These are phyloP conservation scores for Ogataea nonfermentans DNA, from an alignment of 805 yeast species.

Conservation along the genomic window DNA sequence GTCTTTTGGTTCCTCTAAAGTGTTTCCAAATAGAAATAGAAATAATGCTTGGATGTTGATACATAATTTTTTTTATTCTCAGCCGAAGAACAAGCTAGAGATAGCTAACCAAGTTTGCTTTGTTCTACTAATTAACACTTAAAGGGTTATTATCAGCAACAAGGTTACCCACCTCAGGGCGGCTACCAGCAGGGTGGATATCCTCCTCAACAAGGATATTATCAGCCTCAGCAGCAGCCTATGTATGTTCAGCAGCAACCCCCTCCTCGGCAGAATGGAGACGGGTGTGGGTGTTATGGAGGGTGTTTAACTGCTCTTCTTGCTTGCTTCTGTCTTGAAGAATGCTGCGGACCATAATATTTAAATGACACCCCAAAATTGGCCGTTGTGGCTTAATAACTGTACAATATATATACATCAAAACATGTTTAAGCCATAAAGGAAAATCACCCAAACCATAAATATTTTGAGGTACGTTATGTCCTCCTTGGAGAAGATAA, in stretches of 20 bases:
- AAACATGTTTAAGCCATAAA: neutral
- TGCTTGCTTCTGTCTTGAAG: constrained; percentile 24
- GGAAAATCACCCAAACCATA: too few species aligned
- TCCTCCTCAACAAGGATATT: constrained; percentile 16
- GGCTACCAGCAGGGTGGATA: constrained; percentile 16
- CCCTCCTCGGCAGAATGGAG: constrained; percentile 11
- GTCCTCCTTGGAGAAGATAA: too few species aligned
- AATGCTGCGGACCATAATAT: constrained; percentile 12
- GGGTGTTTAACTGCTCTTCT: constrained; percentile 21
- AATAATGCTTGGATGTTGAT: too few species aligned
- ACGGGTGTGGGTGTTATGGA: constrained; percentile 23
- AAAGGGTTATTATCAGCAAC: constrained; percentile 26
- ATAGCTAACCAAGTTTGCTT: too few species aligned
- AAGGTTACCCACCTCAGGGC: constrained; percentile 14
- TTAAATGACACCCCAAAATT: neutral
- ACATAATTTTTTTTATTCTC: too few species aligned
- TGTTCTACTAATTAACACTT: neutral
- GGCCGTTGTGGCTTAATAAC: neutral
- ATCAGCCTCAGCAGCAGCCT: constrained; percentile 26
- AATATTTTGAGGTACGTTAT: too few species aligned
- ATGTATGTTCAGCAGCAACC: constrained; percentile 27
- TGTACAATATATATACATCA: neutral
- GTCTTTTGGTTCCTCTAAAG: too few species aligned
- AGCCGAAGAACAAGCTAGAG: neutral
- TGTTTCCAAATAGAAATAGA: too few species aligned